Percentiles rank a stretch among this genome's conserved stretches.
Evolutionary conservation across 2,329 filamentous ascomycete species (phyloP).

Genomic region (Didymella arachidicola): DNA sequence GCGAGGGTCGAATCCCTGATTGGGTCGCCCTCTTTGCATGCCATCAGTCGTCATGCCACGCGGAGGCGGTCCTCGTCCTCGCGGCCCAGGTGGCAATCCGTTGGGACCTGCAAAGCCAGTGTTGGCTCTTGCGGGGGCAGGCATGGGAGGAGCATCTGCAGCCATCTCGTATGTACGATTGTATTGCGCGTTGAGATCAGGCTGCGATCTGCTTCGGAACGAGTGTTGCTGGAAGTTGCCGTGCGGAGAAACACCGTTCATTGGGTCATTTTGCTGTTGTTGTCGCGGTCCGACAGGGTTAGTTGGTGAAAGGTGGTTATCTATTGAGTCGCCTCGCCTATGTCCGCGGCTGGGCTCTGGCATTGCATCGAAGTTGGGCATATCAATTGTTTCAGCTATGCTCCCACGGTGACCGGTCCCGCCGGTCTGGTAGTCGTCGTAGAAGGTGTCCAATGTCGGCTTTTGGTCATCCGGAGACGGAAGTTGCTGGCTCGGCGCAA

Average conservation of each 20-base stretch:
- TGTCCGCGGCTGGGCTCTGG: constrained; percentile 46
- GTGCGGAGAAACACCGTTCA: constrained; percentile 15
- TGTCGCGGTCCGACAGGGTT: constrained; percentile 5
- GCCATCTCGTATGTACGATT: constrained; percentile 73
- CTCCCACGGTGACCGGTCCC: constrained; percentile 45
- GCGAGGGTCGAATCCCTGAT: constrained; percentile 36
- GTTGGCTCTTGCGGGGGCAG: constrained; percentile 60
- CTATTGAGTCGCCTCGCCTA: constrained; percentile 49
- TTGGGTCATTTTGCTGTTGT: constrained; percentile 18
- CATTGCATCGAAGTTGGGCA: constrained; percentile 70
- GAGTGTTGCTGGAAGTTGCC: constrained; percentile 50
- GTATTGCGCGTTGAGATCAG: constrained; percentile 60
- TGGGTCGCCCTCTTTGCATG: constrained; percentile 8
- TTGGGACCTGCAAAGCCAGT: constrained; percentile 43
- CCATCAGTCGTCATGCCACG: constrained; percentile 33
- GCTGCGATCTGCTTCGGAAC: constrained; percentile 71
- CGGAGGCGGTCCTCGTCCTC: constrained; percentile 40
- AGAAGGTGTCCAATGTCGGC: constrained; percentile 60
- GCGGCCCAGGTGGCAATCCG: constrained; percentile 39
- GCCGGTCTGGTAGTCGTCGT: constrained; percentile 56
- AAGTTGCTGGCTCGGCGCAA: constrained; percentile 30
- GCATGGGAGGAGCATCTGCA: constrained; percentile 61
- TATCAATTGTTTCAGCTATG: constrained; percentile 61
- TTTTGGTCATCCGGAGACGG: constrained; percentile 41
- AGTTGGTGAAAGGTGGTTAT: constrained; percentile 44